Evolutionary conservation across 176 grass and related monocot genomes (phyloP).

Genomic region (Elymus sibiricus): DNA sequence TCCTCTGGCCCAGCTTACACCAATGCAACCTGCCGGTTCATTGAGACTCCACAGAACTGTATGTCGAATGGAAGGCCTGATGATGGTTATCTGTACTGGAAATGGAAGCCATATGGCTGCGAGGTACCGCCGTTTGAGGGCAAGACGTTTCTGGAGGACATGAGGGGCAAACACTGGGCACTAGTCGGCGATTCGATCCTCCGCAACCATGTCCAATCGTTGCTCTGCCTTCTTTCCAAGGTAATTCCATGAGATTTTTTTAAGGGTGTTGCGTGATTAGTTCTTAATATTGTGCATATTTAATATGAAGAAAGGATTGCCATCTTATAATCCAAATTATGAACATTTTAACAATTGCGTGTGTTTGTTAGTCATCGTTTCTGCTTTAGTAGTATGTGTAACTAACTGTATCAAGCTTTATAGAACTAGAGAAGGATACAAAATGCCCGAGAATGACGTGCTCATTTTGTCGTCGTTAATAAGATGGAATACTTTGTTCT

Average conservation of each 20-base stretch:
- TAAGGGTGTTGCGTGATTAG: background rate
- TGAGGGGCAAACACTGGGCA: constrained; percentile 72
- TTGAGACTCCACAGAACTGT: constrained; percentile 89
- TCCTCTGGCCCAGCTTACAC: constrained; percentile 63
- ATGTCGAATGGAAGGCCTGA: constrained; percentile 83
- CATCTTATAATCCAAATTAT: background rate
- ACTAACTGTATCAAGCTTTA: background rate
- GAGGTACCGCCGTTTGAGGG: constrained; percentile 55
- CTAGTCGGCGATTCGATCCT: constrained; percentile 92
- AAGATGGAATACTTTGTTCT: background rate
- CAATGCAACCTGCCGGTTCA: constrained; percentile 78
- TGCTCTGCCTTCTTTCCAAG: constrained; percentile 91
- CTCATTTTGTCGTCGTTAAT: background rate
- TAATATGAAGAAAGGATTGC: background rate
- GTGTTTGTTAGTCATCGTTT: too few relatives aligned
- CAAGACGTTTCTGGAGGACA: constrained; percentile 60
- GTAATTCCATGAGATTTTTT: constrained; percentile 18
- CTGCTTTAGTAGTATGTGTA: background rate
- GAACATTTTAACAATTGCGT: too few relatives aligned
- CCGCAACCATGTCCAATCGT: constrained; percentile 84
- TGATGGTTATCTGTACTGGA: constrained; percentile 75
- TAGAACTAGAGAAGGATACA: background rate
- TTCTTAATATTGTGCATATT: background rate
- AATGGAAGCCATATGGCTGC: constrained; percentile 82
- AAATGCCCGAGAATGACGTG: background rate